Base-by-base conservation (phyloP, 129 eudicot species). In the Chrysanthemum seticuspe region DNA sequence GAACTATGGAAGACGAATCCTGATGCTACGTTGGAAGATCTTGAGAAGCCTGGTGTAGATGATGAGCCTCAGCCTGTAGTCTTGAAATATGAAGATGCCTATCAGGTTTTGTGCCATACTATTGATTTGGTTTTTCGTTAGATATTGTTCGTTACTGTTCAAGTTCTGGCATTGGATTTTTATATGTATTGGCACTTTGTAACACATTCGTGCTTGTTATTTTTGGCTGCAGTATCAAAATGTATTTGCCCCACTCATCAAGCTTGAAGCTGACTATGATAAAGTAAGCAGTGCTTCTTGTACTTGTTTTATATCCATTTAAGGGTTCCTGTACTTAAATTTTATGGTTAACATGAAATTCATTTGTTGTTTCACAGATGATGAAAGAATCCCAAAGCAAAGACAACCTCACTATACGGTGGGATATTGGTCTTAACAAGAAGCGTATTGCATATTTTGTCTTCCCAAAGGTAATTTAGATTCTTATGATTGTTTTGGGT, bases 41-140 rank as follows among this genome's bases (percentile, higher is more conserved):
- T 95, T 78, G 99, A 95, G 90, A 95, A 95, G 86, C 99, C 99
- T 83, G 99, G 99, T 29, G 97, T 95, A n/a, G 99, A 95, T 76
- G 99, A 95, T 65, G 98, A 92, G 74, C 98, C 98, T 47, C 98
- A 89, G 71, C 82, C 96, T 77, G 98, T 89, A 31, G 96, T 63
- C 40, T 70, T 87, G 84, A 92, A 92, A 80, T 92, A 92, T 80
- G 98, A 89, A 66, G 98, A 92, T 79, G 98, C 98, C 58, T 92
- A 92, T 79, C 98, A 92, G 97, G 97, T 91, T 70, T 53, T 1
- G 14, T 47, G 25, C 51, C 36, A 62, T 29, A 13, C 11, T 13
- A 2, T 6, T 13, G 80, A 54, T 56, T 54, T 25, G 14, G 82
- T 89, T 23, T 7, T 40, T 40, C 10, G 9, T 40, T 40, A 40